Evolutionary conservation across 805 yeast genomes (phyloP), one percentile per base, ranked within the genome.

Genomic region (Candida glaebosa): DNA sequence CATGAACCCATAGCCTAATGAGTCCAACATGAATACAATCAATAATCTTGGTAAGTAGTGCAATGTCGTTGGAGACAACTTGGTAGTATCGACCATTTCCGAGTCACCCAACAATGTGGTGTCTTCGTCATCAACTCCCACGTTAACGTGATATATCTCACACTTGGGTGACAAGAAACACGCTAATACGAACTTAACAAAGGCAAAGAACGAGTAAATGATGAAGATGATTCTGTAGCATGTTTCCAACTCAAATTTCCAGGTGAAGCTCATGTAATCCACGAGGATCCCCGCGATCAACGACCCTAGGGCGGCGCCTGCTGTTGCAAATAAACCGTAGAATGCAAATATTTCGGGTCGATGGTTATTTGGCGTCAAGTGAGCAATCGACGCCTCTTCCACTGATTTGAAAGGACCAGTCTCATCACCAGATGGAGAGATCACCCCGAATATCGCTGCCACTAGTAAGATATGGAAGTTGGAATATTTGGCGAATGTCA

Each of bases 381-480:
- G 91, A 0, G 96, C 93, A 38, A 88, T 69, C 31, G 86, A 75
- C 1, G 91, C 81, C 55, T 87, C 96, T 58, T 88, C 96, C 20
- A 88, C 80, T 0, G 93, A 79, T 54, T 85, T 83, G 60, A 88
- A 88, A 0, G 96, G 96, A 0, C 96, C 96, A 0, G 90, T 87
- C 54, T 88, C 96, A 53, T 83, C 89, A 18, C 96, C 95, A 20
- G 87, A 79, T 2, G 96, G 93, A 2, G 95, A 85, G 5, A 88
- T 84, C 14, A 88, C 96, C 1, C 96, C 96, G 22, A 86, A 43
- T 2, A 86, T 75, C 2, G 96, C 93, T 6, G 93, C 93, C 2
- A 71, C 18, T 16, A 88, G 63, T 31, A 88, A 65, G 1, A 83
- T 47, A 48, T 63, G 54, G 57, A 69, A 87, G 48, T 76, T 76